Conservation (phyloP, 768 basidiomycete genomes). For the Tricholoma matsutake region DNA sequence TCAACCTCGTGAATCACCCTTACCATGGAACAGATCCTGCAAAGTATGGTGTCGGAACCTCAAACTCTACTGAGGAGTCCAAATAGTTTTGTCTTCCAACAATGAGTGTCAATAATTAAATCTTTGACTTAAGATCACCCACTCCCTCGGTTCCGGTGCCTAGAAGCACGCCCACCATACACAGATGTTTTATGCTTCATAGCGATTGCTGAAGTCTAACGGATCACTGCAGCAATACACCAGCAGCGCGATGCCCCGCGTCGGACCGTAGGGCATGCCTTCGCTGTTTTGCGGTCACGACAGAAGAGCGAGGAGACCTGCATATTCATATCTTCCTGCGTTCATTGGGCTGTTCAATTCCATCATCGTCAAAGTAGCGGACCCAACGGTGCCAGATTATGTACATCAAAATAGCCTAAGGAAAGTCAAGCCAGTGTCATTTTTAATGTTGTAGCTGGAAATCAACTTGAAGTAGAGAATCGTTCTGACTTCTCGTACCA, state of each 20-base stretch:
- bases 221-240: constrained; percentile 44
- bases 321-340: constrained; percentile 50
- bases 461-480: constrained; percentile 32
- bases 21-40: constrained; percentile 81
- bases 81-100: constrained; percentile 1
- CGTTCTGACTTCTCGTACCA: neutral
- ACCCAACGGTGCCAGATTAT: constrained; percentile 39
- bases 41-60: constrained; percentile 60
- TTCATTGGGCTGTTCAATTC: constrained; percentile 50
- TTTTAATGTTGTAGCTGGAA: constrained; percentile 42
- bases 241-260: constrained; percentile 49
- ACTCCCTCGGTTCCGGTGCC: too few species aligned
- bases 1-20: constrained; percentile 93
- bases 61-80: constrained; percentile 25
- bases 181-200: too few species aligned
- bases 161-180: too few species aligned
- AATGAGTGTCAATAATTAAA: neutral
- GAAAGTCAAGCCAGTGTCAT: constrained; percentile 14
- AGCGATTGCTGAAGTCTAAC: too few species aligned
- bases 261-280: constrained; percentile 59
- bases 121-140: neutral
- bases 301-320: too few species aligned
- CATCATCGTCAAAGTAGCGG: constrained; percentile 52
- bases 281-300: constrained; percentile 57
- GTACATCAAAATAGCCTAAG: constrained; percentile 20